A percentile compares a stretch with the other conserved stretches of the same genome.
Conservation (phyloP, 306 rosid genomes). For the Coriaria nepalensis region DNA sequence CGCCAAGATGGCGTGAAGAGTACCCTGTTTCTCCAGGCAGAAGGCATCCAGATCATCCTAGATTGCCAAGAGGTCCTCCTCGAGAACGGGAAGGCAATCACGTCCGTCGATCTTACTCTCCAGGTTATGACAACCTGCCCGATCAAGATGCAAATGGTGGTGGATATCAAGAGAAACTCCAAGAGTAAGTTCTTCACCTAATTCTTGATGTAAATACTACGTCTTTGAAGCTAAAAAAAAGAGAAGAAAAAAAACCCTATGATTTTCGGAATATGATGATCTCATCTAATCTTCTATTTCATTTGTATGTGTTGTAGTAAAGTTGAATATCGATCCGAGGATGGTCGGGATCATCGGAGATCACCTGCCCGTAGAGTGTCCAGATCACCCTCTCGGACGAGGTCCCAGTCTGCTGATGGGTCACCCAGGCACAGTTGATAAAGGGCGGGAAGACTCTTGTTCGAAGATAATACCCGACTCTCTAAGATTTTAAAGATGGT, state of each 20-base stretch:
- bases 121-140: conserved; percentile 44
- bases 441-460: conserved; percentile 12
- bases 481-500: no score
- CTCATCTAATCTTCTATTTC: background rate
- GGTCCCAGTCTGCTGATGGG: conserved; percentile 58
- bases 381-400: conserved; percentile 75
- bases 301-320: conserved; percentile 29
- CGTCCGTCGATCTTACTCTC: conserved; percentile 66
- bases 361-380: conserved; percentile 48
- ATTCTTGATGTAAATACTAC: no score
- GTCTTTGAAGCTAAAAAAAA: background rate
- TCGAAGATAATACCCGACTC: no score
- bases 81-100: conserved; percentile 49
- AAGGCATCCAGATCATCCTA: conserved; percentile 51
- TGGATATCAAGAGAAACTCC: conserved; percentile 53
- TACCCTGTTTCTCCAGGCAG: conserved; percentile 68
- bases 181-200: no score
- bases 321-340: conserved; percentile 47
- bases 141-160: conserved; percentile 37
- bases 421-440: conserved; percentile 65
- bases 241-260: no score
- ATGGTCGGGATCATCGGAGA: conserved; percentile 54
- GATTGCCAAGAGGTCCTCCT: conserved; percentile 70
- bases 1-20: conserved; percentile 60
- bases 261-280: background rate